Percentiles rank a stretch among this genome's conserved stretches.
phyloP scores from a whole-genome alignment of 768 basidiomycete genomes.

The Inosperma sp. region DNA sequence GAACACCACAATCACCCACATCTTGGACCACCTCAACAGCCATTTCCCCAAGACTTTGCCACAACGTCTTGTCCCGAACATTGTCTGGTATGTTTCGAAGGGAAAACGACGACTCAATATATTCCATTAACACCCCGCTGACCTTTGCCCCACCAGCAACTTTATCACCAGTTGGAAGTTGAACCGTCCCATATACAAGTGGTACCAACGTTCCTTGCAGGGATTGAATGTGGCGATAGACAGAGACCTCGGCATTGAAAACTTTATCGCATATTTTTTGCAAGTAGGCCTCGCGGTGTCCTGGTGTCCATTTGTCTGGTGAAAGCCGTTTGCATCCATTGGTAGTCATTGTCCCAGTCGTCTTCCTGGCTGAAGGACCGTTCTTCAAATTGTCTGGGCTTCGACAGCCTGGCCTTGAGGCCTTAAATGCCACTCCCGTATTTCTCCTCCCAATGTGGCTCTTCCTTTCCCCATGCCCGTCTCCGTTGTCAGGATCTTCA shows the following conservation, averaged over 20 bases:
- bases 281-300: slow-evolving; percentile 17
- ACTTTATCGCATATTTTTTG: slow-evolving; percentile 11
- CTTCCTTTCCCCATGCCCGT: not conserved
- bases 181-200: slow-evolving; percentile 11
- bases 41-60: slow-evolving; percentile 15
- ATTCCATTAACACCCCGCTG: slow-evolving; percentile 14
- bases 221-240: slow-evolving; percentile 8
- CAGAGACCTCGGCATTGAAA: slow-evolving; percentile 12
- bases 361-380: too few relatives aligned
- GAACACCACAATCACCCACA: slow-evolving; percentile 14
- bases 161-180: not conserved
- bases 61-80: slow-evolving; percentile 7
- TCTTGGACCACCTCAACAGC: slow-evolving; percentile 15
- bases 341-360: not conserved
- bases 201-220: slow-evolving; percentile 14
- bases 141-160: not conserved
- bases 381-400: too few relatives aligned
- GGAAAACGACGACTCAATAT: slow-evolving; percentile 14
- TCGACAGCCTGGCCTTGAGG: too few relatives aligned
- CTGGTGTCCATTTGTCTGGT: slow-evolving; percentile 6
- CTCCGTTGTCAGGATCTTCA: not conserved
- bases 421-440: not conserved
- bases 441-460: not conserved
- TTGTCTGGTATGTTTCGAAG: slow-evolving; percentile 13
- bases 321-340: not conserved